Conservation (phyloP, 2,329 filamentous ascomycete genomes). For the Cladorrhinum sp. region DNA sequence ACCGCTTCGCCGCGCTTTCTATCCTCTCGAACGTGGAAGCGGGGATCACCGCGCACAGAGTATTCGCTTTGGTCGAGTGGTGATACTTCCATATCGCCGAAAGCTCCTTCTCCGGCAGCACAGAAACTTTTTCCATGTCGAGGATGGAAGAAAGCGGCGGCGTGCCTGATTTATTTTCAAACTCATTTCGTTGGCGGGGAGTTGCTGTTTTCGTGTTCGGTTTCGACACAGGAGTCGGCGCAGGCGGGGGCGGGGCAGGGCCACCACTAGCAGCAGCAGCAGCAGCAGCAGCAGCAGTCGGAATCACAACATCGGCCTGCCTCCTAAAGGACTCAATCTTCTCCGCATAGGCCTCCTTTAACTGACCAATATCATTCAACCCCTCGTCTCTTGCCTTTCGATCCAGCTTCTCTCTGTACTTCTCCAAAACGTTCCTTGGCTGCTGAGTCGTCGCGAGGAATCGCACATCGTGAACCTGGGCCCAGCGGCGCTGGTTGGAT, state of each 20-base stretch:
- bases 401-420: slow-evolving; percentile 82
- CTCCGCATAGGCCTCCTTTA: slow-evolving; percentile 80
- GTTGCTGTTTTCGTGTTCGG: slow-evolving; percentile 14
- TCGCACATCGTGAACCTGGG: slow-evolving; percentile 86
- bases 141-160: slow-evolving; percentile 56
- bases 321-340: slow-evolving; percentile 73
- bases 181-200: not conserved
- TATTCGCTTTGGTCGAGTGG: slow-evolving; percentile 68
- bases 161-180: slow-evolving; percentile 29
- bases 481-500: slow-evolving; percentile 72
- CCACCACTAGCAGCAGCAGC: slow-evolving; percentile 19
- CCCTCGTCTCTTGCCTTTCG: slow-evolving; percentile 74
- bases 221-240: slow-evolving; percentile 10
- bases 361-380: slow-evolving; percentile 65
- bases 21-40: slow-evolving; percentile 71
- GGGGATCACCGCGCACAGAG: slow-evolving; percentile 81
- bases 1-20: slow-evolving; percentile 63
- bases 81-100: slow-evolving; percentile 86
- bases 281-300: slow-evolving; percentile 27
- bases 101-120: slow-evolving; percentile 76
- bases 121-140: slow-evolving; percentile 72
- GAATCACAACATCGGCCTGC: slow-evolving; percentile 56
- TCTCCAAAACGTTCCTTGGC: slow-evolving; percentile 68
- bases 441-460: slow-evolving; percentile 78
- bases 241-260: slow-evolving; percentile 9